Evolutionary conservation across 2,329 filamentous ascomycete species (phyloP), one percentile per base, ranked within the genome.

Genomic region (Thelonectria discophora): DNA sequence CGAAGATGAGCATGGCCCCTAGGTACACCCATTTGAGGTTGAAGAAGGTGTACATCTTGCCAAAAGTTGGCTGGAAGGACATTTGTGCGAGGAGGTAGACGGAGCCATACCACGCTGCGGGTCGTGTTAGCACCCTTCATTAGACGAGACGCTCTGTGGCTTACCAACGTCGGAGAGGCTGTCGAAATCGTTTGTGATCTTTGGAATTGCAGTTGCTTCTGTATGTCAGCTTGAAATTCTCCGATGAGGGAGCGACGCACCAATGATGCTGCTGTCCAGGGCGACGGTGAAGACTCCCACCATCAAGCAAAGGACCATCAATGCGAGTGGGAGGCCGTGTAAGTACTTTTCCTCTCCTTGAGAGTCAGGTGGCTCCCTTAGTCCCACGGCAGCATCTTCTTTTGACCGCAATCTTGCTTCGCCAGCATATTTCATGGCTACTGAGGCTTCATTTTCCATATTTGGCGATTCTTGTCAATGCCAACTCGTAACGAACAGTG

Each of bases 31-130:
- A 73, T 43, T 77, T 78, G 3, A 72, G 64, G 43, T 72, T 73
- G 55, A 76, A 74, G 32, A 71, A 65, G n/a, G 70, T 71, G 42
- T 75, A 78, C 0, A 77, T 58, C 32, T 73, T 73, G 2, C 74
- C 74, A n/a, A 70, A 76, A 0, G 67, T 71, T 0, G 66, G 70
- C 8, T 71, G 68, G 24, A 73, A 69, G 5, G 69, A 65, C 53
- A 70, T 62, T 15, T 68, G 60, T 0, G 70, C 57, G 0, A 75
- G 68, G 4, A 73, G 64, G 43, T 75, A 76, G 1, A 69, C 68
- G 5, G 66, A 62, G 8, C 69, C 72, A 53, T 76, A 73, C 72
- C 69, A 83, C 18, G 78, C 71, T 24, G 15, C 15, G 5, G 34
- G 12, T 13, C 8, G 3, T 5, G 34, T 37, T 13, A 37, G 34